Base-by-base conservation (phyloP, 345 rosid species). In the Barbarea vulgaris region DNA sequence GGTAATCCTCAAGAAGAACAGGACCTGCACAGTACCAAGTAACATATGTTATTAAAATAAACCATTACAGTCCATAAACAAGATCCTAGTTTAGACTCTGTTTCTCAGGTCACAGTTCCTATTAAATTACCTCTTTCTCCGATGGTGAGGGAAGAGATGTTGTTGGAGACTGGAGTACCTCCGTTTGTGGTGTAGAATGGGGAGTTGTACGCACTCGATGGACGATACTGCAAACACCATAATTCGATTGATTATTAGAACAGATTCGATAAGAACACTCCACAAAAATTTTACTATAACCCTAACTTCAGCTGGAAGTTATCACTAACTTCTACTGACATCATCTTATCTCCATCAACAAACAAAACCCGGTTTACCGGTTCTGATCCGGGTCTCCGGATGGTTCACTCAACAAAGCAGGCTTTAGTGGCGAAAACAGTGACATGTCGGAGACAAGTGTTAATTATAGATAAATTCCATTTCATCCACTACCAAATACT, bases 1-100 rank as follows among this genome's bases (percentile, higher is more conserved):
- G 99, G 78, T 92, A 95, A 70, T 95, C 99, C 90, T 95, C 98
- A 10, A 92, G 96, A 67, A 95, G 93, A 74, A 95, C 87, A 30
- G 99, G 99, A 84, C 99, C 99, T 95, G 84, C 15, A 31, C 70
- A 77, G 11, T 31, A 37, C 27, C 30, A 18, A 53, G 28, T 30
- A 51, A 14, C 33, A 47, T 24, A 30, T 3, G 37, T 63, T 15
- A 17, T 10, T 3, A 4, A 11, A 11, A 11, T 8, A 21, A 24
- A 4, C 34, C 1, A 2, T 36, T 46, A 54, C 27, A 48, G 3
- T 21, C 27, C 56, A 63, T 46, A 24, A 19, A 62, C 41, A 69
- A 76, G 7, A 62, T 37, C 30, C 22, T 41, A 75, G 34, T 48
- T 31, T 41, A 56, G 14, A 30, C 46, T 46, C 12, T 28, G 3